phyloP scores from a whole-genome alignment of 768 basidiomycete species.

The Trametes coccinea region DNA sequence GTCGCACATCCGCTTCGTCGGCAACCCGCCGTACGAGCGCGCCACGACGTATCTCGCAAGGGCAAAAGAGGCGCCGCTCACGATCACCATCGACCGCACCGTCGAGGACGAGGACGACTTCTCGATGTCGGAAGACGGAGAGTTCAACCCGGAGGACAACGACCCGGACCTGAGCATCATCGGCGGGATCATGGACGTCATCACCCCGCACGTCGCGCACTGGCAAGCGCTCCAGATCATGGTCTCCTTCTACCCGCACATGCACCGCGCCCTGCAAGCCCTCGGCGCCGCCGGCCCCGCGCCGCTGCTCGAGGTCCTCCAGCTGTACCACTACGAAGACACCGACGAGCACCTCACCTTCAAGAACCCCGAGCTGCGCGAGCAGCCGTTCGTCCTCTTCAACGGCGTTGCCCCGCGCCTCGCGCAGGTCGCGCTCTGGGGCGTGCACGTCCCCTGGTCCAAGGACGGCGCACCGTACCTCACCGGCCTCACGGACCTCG shows the following conservation, averaged over 20 bases:
- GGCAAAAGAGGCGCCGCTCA: conserved; percentile 53
- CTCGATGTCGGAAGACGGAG: conserved; percentile 16
- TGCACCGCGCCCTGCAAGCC: conserved; percentile 38
- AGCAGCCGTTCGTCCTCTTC: conserved; percentile 51
- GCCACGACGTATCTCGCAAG: conserved; percentile 51
- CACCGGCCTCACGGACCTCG: conserved; percentile 47
- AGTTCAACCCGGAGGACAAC: conserved; percentile 16
- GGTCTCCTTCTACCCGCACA: conserved; percentile 42
- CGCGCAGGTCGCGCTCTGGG: conserved; percentile 54
- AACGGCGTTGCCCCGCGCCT: conserved; percentile 55
- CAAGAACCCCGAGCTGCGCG: conserved; percentile 41
- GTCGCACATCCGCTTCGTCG: conserved; percentile 46
- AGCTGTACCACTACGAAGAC: conserved; percentile 56
- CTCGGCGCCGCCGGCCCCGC: conserved; percentile 45
- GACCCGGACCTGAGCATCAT: conserved; percentile 20
- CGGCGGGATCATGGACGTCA: conserved; percentile 32
- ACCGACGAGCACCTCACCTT: conserved; percentile 45
- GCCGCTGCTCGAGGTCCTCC: conserved; percentile 52
- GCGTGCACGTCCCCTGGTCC: conserved; percentile 71
- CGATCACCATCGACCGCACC: conserved; percentile 45
- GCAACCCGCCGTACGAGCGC: conserved; percentile 43
- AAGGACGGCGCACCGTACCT: conserved; percentile 41
- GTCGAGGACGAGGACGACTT: conserved; percentile 27
- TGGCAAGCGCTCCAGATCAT: conserved; percentile 55
- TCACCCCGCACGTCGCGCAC: conserved; percentile 53